Conservation (phyloP, 495 filamentous ascomycete species). For the Neurospora tetraspora region DNA sequence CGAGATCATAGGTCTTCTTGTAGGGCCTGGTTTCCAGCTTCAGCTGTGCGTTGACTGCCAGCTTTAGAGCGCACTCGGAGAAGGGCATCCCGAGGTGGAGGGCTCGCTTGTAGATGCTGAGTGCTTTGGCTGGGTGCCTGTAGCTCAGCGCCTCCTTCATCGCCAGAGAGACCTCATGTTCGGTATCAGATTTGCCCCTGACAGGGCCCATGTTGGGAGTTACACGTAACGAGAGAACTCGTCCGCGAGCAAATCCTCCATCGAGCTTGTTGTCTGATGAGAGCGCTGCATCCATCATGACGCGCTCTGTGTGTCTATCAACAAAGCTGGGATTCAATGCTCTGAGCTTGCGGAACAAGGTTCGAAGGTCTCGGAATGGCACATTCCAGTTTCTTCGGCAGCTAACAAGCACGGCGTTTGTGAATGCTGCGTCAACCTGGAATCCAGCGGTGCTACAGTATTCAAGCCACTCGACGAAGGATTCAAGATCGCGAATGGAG, state of each 20-base stretch:
- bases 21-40: slow-evolving; percentile 5
- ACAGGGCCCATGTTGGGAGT: slow-evolving; percentile 9
- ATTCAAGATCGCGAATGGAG: slow-evolving; percentile 27
- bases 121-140: slow-evolving; percentile 12
- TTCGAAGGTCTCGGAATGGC: slow-evolving; percentile 26
- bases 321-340: slow-evolving; percentile 18
- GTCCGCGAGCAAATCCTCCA: slow-evolving; percentile 10
- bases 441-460: slow-evolving; percentile 23
- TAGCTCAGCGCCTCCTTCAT: slow-evolving; percentile 26
- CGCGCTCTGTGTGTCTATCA: slow-evolving; percentile 24
- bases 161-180: slow-evolving; percentile 21
- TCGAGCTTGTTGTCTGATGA: slow-evolving; percentile 4
- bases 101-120: slow-evolving; percentile 28
- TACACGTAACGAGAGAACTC: slow-evolving; percentile 12
- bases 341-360: slow-evolving; percentile 24
- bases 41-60: slow-evolving; percentile 33
- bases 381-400: slow-evolving; percentile 27
- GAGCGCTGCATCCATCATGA: slow-evolving; percentile 28
- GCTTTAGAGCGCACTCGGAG: slow-evolving; percentile 19
- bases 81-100: slow-evolving; percentile 21
- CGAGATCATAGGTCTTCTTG: slow-evolving; percentile 18
- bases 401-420: slow-evolving; percentile 32
- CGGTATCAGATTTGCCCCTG: slow-evolving; percentile 13
- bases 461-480: slow-evolving; percentile 28
- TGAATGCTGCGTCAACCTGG: slow-evolving; percentile 25